Percentiles rank a stretch among this genome's conserved stretches.
Evolutionary conservation across 2,329 filamentous ascomycete species (phyloP).

Genomic region (Penicillium sp.): DNA sequence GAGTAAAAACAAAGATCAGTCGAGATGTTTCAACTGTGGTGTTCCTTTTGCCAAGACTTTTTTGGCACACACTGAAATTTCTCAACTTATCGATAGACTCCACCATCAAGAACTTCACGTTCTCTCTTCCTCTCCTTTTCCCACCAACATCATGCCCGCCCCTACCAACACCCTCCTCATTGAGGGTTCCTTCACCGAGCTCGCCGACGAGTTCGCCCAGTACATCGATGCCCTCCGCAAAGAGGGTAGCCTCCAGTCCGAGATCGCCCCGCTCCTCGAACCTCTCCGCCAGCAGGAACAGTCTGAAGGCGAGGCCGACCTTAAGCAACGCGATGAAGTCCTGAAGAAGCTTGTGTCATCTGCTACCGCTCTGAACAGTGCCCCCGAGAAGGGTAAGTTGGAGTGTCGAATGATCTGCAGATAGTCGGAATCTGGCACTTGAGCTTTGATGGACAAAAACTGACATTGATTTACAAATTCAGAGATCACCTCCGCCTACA

Average conservation of each 20-base stretch:
- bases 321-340: constrained; percentile 71
- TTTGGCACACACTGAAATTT: constrained; percentile 45
- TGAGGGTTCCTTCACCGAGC: constrained; percentile 90
- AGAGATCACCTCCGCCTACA: constrained; percentile 95
- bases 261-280: constrained; percentile 68
- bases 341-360: constrained; percentile 86
- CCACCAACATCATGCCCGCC: constrained; percentile 52
- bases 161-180: constrained; percentile 66
- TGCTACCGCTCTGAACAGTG: constrained; percentile 72
- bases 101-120: constrained; percentile 33
- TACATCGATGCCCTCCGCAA: constrained; percentile 84
- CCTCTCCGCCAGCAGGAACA: constrained; percentile 54
- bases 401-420: constrained; percentile 10
- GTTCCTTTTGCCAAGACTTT: constrained; percentile 38
- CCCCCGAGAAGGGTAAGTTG: constrained; percentile 74
- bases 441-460: constrained; percentile 9
- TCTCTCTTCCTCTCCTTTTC: constrained; percentile 18
- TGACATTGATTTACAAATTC: constrained; percentile 29
- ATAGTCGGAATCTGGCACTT: constrained; percentile 12
- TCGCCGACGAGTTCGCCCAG: constrained; percentile 89
- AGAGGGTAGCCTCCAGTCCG: constrained; percentile 55
- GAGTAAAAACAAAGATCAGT: neutral
- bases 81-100: constrained; percentile 38
- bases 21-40: constrained; percentile 10
- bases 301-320: constrained; percentile 52